Conservation (phyloP, 176 grass and related monocot species). For the Triticum dicoccoides region DNA sequence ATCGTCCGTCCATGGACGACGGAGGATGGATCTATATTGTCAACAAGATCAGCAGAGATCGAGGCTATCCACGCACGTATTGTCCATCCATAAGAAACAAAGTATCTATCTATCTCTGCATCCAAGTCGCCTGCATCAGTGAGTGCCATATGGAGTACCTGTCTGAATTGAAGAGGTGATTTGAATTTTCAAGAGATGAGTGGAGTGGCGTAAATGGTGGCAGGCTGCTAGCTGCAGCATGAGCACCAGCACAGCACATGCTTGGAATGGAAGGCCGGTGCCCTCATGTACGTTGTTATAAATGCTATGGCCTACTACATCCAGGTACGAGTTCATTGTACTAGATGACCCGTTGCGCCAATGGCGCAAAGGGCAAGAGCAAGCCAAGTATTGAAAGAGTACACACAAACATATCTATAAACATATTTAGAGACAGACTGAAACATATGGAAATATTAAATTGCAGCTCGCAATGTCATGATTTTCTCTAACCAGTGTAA, state of each 20-base stretch:
- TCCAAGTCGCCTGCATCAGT: not conserved
- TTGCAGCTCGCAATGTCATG: too few relatives aligned
- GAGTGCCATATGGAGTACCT: not conserved
- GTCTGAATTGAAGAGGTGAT: not conserved
- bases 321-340: not conserved
- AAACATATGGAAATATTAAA: too few relatives aligned
- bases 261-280: not conserved
- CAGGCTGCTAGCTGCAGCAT: too few relatives aligned
- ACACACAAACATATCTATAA: too few relatives aligned
- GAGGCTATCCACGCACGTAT: not conserved
- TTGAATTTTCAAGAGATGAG: not conserved
- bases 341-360: too few relatives aligned
- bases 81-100: not conserved
- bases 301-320: not conserved
- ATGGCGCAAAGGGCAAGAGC: too few relatives aligned
- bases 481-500: too few relatives aligned
- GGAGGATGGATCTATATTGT: not conserved
- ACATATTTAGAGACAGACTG: too few relatives aligned
- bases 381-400: too few relatives aligned
- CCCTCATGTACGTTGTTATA: not conserved
- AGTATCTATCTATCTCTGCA: not conserved
- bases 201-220: not conserved
- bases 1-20: not conserved
- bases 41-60: not conserved
- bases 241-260: not conserved